Percentiles rank a stretch among this genome's conserved stretches.
Conservation (phyloP, 306 rosid species). For the Ormosia emarginata region DNA sequence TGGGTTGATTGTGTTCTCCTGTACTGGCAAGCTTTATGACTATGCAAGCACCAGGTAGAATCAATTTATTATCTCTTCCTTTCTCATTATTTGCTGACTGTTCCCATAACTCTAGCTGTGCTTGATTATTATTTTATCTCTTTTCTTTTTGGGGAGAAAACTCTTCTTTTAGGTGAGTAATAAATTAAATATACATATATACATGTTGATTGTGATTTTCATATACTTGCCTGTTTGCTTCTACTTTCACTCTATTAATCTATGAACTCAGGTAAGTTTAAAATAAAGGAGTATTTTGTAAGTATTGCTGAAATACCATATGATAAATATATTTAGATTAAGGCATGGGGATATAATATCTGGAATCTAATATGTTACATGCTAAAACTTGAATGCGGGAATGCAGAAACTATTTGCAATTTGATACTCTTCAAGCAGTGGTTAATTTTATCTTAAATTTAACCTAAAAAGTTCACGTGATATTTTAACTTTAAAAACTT, state of each 20-base stretch:
- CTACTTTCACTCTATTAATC: too few relatives aligned
- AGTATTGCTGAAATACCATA: too few relatives aligned
- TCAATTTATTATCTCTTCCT: not conserved
- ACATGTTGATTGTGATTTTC: too few relatives aligned
- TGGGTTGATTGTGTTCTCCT: constrained; percentile 39
- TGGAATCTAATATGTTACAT: too few relatives aligned
- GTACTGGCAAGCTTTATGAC: constrained; percentile 38
- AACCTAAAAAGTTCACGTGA: not conserved
- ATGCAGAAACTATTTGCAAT: not conserved
- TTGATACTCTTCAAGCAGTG: not conserved
- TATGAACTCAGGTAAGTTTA: too few relatives aligned
- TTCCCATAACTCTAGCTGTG: not conserved
- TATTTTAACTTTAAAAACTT: not conserved
- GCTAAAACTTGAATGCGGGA: too few relatives aligned
- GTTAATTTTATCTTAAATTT: not conserved
- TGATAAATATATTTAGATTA: too few relatives aligned
- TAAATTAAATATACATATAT: too few relatives aligned
- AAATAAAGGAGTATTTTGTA: too few relatives aligned
- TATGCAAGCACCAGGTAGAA: constrained; percentile 31
- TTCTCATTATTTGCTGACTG: too few relatives aligned
- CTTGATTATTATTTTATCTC: not conserved
- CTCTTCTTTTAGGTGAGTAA: not conserved
- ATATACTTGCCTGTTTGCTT: too few relatives aligned
- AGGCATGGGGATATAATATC: too few relatives aligned
- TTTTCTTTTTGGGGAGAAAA: not conserved